These are phyloP conservation scores for Ambispora gerdemannii DNA, from an alignment of 192 early-diverging fungal genomes.

Conservation along the genomic window DNA sequence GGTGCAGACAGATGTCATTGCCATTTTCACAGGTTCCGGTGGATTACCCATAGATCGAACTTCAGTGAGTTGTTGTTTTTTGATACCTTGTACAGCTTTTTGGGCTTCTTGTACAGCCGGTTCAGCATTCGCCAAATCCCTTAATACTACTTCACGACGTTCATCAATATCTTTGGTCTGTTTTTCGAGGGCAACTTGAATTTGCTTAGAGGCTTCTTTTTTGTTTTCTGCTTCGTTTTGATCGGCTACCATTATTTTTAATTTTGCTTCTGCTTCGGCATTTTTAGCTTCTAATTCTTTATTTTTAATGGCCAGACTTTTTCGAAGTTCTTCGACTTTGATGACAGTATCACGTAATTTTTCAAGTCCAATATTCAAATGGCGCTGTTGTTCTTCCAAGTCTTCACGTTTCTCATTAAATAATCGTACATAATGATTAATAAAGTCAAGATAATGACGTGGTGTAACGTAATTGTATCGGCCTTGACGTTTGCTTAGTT, in stretches of 20 bases:
- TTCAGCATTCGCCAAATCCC: conserved; percentile 92
- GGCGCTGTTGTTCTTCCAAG: conserved; percentile 97
- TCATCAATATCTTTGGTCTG: conserved; percentile 78
- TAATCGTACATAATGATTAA: conserved; percentile 85
- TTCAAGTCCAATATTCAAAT: conserved; percentile 96
- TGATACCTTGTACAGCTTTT: conserved; percentile 90
- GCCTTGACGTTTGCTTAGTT: conserved; percentile 78
- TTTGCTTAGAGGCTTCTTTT: conserved; percentile 73
- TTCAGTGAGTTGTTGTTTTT: conserved; percentile 95
- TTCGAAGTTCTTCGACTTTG: conserved; percentile 92
- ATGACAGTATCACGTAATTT: conserved; percentile 91
- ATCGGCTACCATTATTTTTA: conserved; percentile 91
- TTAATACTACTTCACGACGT: conserved; percentile 75
- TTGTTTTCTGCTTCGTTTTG: conserved; percentile 92
- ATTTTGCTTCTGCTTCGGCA: conserved; percentile 89
- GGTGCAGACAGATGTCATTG: conserved; percentile 96
- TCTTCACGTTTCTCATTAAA: conserved; percentile 91
- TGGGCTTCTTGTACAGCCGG: conserved; percentile 96
- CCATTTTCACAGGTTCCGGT: conserved; percentile 91
- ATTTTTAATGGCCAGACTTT: conserved; percentile 81
- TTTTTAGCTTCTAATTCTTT: conserved; percentile 84
- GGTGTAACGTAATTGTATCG: conserved; percentile 89
- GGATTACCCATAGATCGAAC: conserved; percentile 96
- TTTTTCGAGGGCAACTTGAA: conserved; percentile 70
- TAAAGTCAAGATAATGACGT: conserved; percentile 97